Percentiles rank a stretch among this genome's conserved stretches.
These are phyloP conservation scores for Paramecium biaurelia DNA, from an alignment of 73 alveolate genomes.

Conservation along the genomic window DNA sequence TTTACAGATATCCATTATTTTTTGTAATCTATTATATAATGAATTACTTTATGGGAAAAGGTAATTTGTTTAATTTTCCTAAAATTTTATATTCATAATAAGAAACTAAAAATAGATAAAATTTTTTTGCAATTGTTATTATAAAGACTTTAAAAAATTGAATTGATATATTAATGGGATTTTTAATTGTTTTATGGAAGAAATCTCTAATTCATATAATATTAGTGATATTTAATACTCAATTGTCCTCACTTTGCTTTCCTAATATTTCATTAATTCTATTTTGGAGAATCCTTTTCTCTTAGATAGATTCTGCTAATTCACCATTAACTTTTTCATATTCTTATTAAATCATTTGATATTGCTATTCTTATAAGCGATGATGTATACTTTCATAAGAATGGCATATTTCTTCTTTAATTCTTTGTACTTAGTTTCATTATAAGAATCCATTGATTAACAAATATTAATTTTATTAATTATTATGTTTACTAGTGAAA, in stretches of 20 bases:
- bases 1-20: not conserved
- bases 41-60: not conserved
- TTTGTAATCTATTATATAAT: not conserved
- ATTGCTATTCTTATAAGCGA: not conserved
- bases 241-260: not conserved
- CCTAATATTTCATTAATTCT: constrained; percentile 40
- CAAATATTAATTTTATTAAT: not conserved
- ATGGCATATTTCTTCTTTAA: constrained; percentile 44
- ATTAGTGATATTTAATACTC: not conserved
- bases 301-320: not conserved
- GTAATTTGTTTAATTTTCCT: not conserved
- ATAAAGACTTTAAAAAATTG: not conserved
- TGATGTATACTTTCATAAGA: not conserved
- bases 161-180: not conserved
- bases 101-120: not conserved
- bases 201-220: not conserved
- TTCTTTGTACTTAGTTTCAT: constrained; percentile 26
- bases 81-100: not conserved
- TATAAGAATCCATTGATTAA: not conserved
- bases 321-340: constrained; percentile 25
- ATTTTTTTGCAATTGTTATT: not conserved
- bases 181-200: not conserved
- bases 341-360: not conserved
- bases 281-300: constrained; percentile 8
- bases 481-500: constrained; percentile 20